Evolutionary conservation across 2,329 filamentous ascomycete species (phyloP).

Genomic region (Aspergillus texensis): DNA sequence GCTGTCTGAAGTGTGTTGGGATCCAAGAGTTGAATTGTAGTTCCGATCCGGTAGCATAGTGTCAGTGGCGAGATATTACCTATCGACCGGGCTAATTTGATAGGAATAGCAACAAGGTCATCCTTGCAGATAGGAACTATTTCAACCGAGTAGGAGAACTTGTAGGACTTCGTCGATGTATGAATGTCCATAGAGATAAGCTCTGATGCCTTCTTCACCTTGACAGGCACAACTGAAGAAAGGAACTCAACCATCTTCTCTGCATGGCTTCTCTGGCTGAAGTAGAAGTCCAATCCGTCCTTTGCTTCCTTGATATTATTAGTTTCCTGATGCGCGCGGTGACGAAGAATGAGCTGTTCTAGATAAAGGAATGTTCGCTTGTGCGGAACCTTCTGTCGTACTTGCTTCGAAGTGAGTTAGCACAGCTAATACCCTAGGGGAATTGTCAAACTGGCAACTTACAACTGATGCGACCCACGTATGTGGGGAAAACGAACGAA

Average conservation of each 20-base stretch:
- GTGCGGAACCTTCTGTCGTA: slow-evolving; percentile 94
- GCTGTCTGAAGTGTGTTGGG: slow-evolving; percentile 87
- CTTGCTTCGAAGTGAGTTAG: slow-evolving; percentile 56
- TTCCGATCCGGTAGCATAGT: slow-evolving; percentile 86
- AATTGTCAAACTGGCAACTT: background rate
- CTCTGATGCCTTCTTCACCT: slow-evolving; percentile 83
- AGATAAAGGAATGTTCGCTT: slow-evolving; percentile 84
- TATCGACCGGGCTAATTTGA: slow-evolving; percentile 81
- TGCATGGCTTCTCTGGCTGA: slow-evolving; percentile 83
- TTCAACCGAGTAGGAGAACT: slow-evolving; percentile 88
- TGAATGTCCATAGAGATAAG: slow-evolving; percentile 93
- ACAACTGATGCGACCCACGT: slow-evolving; percentile 85
- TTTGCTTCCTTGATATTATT: slow-evolving; percentile 98
- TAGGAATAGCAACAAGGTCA: slow-evolving; percentile 88
- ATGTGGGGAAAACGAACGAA: slow-evolving; percentile 95
- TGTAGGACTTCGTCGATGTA: slow-evolving; percentile 88
- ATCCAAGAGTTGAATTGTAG: slow-evolving; percentile 85
- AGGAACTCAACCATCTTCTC: slow-evolving; percentile 92
- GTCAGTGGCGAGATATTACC: slow-evolving; percentile 88
- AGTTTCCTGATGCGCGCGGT: slow-evolving; percentile 85
- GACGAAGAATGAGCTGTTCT: slow-evolving; percentile 94
- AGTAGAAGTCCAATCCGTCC: slow-evolving; percentile 96
- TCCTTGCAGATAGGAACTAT: slow-evolving; percentile 96
- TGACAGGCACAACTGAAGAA: slow-evolving; percentile 76
- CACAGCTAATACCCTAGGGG: background rate